phyloP scores from a whole-genome alignment of 169 alveolate genomes.

The Plasmodium ovale region DNA sequence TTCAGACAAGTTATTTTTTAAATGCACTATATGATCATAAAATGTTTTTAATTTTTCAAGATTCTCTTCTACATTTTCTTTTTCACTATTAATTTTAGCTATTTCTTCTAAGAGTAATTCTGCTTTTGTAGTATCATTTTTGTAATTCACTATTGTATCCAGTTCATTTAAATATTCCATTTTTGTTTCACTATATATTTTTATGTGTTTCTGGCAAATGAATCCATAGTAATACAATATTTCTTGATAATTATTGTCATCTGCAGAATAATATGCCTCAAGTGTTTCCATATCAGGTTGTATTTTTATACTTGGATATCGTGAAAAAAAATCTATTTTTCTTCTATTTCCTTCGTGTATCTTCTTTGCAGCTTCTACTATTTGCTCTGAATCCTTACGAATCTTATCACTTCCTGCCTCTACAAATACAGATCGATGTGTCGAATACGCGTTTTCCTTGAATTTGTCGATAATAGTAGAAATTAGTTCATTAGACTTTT shows the following conservation, averaged over 20 bases:
- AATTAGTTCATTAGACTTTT: conserved; percentile 7
- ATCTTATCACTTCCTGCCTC: neutral
- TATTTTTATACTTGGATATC: conserved; percentile 9
- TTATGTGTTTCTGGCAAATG: neutral
- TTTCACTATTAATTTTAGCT: neutral
- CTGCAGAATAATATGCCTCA: neutral
- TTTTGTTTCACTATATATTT: neutral
- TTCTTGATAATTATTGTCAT: neutral
- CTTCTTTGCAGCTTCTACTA: conserved; percentile 1
- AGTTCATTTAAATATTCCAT: neutral
- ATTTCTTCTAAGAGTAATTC: conserved; percentile 17
- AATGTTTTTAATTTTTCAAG: neutral
- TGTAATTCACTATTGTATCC: neutral
- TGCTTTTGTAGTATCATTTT: neutral
- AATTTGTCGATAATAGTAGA: neutral
- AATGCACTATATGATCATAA: neutral
- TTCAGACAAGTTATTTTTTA: neutral
- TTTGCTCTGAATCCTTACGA: neutral
- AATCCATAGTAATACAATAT: neutral
- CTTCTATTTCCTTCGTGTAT: neutral
- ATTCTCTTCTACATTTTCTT: neutral
- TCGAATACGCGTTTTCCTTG: conserved; percentile 3
- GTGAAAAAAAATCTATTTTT: conserved; percentile 2
- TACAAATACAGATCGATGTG: neutral
- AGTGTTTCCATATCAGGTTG: neutral